Evolutionary conservation across 306 rosid species (phyloP), one percentile per base, ranked within the genome.

Genomic region (Lablab purpureus): DNA sequence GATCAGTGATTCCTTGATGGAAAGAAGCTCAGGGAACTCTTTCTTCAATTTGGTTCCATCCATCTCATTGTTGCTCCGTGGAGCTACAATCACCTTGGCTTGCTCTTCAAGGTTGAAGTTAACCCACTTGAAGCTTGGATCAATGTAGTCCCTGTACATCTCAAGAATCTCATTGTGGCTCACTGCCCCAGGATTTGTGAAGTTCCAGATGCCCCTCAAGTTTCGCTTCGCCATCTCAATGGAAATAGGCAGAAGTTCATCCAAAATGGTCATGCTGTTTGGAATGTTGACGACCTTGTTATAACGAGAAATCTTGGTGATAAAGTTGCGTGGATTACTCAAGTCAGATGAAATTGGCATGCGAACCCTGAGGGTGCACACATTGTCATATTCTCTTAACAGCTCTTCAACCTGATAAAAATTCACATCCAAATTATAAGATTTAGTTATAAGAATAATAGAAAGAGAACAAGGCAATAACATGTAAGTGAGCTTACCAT

Each of bases 31-130:
- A 0, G 97, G 98, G 81, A 93, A 93, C 91, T 93, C 97, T 7
- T 73, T 80, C 78, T 88, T 89, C 90, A 93, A 75, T 81, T 93
- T 93, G 30, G 93, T 81, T n/a, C 89, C 92, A 67, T 93, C 98
- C 97, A 93, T 81, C 84, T 93, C 98, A 12, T 93, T 93, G 97
- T 93, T 93, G 93, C 97, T 93, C 80, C 97, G 81, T 5, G 97
- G 83, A 21, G 97, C 98, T 22, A 93, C 87, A 3, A 93, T 93
- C 76, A 91, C 98, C 85, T 91, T 89, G 82, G 98, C 97, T 87
- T 93, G 98, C 82, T 93, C 98, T 82, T 93, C 98, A 27, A 93
- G 90, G 2, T 81, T 91, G 86, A 93, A 93, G 89, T 93, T 93
- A 14, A 8, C 72, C 90, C 91, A 93, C 83, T 88, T 85, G 86